Evolutionary conservation across 331 rosid genomes (phyloP).

Genomic region (Quercus tomentella): DNA sequence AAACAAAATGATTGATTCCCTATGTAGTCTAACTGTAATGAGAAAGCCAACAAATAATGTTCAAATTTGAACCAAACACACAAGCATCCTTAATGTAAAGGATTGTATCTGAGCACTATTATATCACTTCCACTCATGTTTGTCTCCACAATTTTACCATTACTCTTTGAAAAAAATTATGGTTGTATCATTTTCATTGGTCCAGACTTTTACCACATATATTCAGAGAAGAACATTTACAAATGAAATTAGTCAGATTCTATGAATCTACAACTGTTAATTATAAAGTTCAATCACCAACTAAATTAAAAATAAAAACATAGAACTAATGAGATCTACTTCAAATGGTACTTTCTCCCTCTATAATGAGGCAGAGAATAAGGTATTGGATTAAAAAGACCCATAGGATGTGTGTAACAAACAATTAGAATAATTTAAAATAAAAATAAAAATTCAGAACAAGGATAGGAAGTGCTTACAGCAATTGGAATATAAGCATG

Average conservation of each 20-base stretch:
- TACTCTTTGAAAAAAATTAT: neutral
- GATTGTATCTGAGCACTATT: neutral
- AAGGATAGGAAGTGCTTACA: constrained; percentile 51
- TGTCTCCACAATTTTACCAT: neutral
- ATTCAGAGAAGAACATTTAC: neutral
- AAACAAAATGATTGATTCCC: neutral
- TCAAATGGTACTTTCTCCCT: neutral
- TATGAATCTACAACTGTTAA: neutral
- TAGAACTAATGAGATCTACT: neutral
- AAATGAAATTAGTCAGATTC: neutral
- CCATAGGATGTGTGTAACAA: neutral
- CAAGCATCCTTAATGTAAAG: neutral
- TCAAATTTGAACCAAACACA: neutral
- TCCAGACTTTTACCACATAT: neutral
- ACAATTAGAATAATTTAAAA: neutral
- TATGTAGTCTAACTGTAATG: neutral
- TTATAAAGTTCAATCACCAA: neutral
- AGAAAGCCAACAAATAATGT: neutral
- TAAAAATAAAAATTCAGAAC: neutral
- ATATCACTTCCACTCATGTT: neutral
- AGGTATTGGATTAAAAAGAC: neutral
- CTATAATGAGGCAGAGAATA: neutral
- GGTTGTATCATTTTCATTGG: neutral
- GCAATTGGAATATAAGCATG: constrained; percentile 91
- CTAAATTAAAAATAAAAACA: neutral